Evolutionary conservation across 306 rosid genomes (phyloP), one percentile per base, ranked within the genome.

Genomic region (Begonia masoniana): DNA sequence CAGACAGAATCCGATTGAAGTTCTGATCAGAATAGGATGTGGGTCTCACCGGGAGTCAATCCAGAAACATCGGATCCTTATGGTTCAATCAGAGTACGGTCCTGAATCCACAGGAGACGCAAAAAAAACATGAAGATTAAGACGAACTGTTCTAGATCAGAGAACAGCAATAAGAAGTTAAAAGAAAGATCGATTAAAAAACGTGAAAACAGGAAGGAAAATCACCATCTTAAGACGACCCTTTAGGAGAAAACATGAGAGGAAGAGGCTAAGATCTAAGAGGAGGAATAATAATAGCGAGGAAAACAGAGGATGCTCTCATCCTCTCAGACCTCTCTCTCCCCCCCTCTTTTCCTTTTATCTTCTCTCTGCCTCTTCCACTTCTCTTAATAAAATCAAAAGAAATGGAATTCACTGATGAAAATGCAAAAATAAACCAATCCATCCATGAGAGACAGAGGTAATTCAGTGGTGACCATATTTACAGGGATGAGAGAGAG

Each of bases 301-400:
- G 78, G 83, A 76, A 78, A 83, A 81, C 86, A 78, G 86, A 91
- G 84, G 88, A 75, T 69, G 94, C 51, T 88, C 70, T 60, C 83
- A 78, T 81, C 85, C 66, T 54, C 72, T 60, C 63, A 31, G 8
- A 5, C 60, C 58, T 41, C 52, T 50, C 43, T 60, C 65, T 71
- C 85, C 67, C 64, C 51, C 66, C 63, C 51, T 63, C 63, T 52
- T 26, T 57, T 23, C 17, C 54, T 73, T 76, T 52, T 83, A 62
- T 76, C 59, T 74, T 66, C 57, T 70, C 64, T 76, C 60, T 78
- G 91, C 85, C 73, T 68, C 74, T 72, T 72, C 91, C 85, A 85
- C 91, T 82, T 61, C 77, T 77, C 78, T 74, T 68, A 62, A 65
- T 85, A 66, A 66, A 80, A 85, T 73, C 71, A 69, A 70, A 81